Base-by-base conservation (phyloP, 2,329 filamentous ascomycete species). In the Claviceps quebecensis region DNA sequence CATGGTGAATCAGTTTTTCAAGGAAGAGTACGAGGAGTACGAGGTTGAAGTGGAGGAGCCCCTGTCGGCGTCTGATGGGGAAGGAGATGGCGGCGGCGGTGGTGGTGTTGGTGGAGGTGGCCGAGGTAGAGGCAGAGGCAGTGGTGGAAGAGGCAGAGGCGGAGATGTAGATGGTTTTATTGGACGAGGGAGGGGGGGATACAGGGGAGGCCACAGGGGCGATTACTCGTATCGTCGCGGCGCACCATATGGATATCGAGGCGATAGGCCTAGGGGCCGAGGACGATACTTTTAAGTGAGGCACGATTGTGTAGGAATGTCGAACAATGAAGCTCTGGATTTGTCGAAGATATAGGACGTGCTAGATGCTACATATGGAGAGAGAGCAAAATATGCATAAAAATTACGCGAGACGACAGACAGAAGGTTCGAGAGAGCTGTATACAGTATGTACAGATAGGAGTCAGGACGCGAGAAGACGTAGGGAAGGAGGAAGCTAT, bases 41-140 rank as follows among this genome's bases (percentile, higher is more conserved):
- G 82, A 86, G 61, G 72, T 86, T 43, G 87, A 94, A 61, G 80
- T 89, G 23, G 87, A 95, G 57, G 82, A 86, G 58, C 63, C 66
- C 1, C 67, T 80, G 16, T 66, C 65, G 19, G 56, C 60, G 36
- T 63, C 61, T n/a, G 52, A 53, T n/a, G 47, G 52, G 16, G 52
- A 53, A 16, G 8, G 58, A 59, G 48, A 48, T 17, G 39, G 23
- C 5, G 23, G 26, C 7, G 41, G 43, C 11, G 49, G 34, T 1
- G 37, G 19, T 62, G 58, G 4, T 19, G 46, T 40, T 19, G 54
- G 56, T 4, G 49, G 56, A 4, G 29, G 9, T 34, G 29, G 29
- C 4, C 9, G 29, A 11, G 29, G 29, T 11, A 22, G 41, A 5
- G 43, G 58, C 8, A 56, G 58, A 3, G 55, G 65, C 7, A 57